Percentiles rank a stretch among this genome's conserved stretches.
Evolutionary conservation across 192 early-diverging fungal genomes (phyloP).

Genomic region (Podila epicladia): DNA sequence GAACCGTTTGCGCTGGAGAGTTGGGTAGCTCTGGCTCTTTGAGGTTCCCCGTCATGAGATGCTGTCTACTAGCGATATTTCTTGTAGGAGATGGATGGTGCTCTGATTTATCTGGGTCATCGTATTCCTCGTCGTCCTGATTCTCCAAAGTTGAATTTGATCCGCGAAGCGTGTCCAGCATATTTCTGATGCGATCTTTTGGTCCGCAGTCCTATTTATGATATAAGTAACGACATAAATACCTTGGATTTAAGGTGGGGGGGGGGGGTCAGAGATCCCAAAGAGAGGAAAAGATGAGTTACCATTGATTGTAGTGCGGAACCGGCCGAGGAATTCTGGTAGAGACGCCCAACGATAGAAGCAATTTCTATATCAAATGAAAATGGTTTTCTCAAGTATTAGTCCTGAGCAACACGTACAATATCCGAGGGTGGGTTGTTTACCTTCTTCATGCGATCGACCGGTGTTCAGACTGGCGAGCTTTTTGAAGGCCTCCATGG

Average conservation of each 20-base stretch:
- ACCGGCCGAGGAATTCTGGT: constrained; percentile 27
- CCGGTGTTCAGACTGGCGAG: constrained; percentile 16
- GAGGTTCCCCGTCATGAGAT: background rate
- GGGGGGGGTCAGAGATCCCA: no score
- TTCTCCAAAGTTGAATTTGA: background rate
- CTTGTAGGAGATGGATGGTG: constrained; percentile 29
- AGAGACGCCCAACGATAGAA: constrained; percentile 33
- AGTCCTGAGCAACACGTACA: background rate
- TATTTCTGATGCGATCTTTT: constrained; percentile 30
- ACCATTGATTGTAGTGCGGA: constrained; percentile 26
- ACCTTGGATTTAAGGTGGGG: no score
- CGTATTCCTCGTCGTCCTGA: constrained; percentile 17
- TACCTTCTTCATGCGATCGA: constrained; percentile 44
- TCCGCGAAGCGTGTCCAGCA: constrained; percentile 28
- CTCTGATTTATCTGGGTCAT: constrained; percentile 11
- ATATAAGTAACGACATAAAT: background rate
- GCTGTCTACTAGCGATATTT: constrained; percentile 15
- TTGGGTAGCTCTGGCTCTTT: constrained; percentile 2
- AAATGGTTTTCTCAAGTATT: background rate
- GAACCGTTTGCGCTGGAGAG: background rate
- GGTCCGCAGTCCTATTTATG: constrained; percentile 5
- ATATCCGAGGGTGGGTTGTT: background rate
- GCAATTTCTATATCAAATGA: constrained; percentile 20
- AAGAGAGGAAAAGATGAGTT: background rate
- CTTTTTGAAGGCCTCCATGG: constrained; percentile 33